A percentile compares a stretch with the other conserved stretches of the same genome.
These are phyloP conservation scores for Umbelopsis isabellina DNA, from an alignment of 192 early-diverging fungal species.

Conservation along the genomic window DNA sequence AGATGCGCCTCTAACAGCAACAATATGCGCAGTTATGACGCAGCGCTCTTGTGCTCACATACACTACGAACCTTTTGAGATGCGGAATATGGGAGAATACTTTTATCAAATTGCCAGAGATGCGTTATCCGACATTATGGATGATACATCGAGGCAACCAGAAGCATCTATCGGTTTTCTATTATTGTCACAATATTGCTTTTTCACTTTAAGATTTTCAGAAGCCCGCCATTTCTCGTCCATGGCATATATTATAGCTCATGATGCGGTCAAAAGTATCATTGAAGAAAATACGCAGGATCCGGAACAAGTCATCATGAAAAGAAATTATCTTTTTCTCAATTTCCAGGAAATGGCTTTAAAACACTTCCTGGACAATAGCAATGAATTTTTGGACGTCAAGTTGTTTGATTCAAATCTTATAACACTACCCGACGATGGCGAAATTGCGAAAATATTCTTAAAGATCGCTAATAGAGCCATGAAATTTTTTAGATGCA, in stretches of 20 bases:
- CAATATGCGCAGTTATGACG: not conserved
- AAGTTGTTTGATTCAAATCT: not conserved
- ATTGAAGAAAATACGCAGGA: not conserved
- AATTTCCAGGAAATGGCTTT: not conserved
- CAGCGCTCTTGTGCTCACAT: not conserved
- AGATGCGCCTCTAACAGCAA: not conserved
- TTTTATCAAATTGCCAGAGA: constrained; percentile 4
- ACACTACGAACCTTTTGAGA: not conserved
- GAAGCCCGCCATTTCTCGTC: constrained; percentile 4
- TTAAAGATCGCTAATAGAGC: not conserved
- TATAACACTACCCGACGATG: not conserved
- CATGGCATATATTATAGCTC: not conserved
- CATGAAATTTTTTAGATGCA: not conserved
- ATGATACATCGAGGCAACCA: not conserved
- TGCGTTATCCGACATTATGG: not conserved
- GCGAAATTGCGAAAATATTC: not conserved
- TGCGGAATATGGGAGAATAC: constrained; percentile 11
- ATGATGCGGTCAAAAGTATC: not conserved
- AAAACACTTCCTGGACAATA: not conserved
- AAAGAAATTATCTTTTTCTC: not conserved
- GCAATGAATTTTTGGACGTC: not conserved
- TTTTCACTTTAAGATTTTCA: constrained; percentile 7
- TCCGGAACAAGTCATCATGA: not conserved
- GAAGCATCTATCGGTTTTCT: not conserved
- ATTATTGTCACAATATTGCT: not conserved